Evolutionary conservation across 2,329 filamentous ascomycete species (phyloP), one percentile per base, ranked within the genome.

Genomic region (Xylariaceae sp.): DNA sequence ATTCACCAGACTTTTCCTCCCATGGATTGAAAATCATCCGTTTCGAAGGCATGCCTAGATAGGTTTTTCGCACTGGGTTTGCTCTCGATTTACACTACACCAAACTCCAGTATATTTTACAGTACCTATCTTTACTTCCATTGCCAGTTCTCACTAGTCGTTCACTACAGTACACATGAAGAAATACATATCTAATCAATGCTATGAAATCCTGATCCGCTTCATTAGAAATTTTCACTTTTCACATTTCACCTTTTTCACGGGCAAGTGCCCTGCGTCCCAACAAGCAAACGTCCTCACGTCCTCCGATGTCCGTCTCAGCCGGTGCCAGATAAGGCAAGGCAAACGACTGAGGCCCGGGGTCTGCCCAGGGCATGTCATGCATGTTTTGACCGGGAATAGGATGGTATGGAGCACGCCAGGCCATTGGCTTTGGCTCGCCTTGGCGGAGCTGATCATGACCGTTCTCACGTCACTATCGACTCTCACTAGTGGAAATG

Each of bases 301-400:
- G 39, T 41, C 41, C 46, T 41, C 40, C 28, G 37, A 19, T 44
- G 47, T 44, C 56, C 56, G 52, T 52, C n/a, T 52, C 52, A 48
- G 39, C 55, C 59, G 44, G 44, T 41, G 44, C 40, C 48, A 58
- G 55, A 56, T 52, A 47, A 50, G 56, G 56, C 54, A 58, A 52
- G 52, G 52, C 39, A 28, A 28, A 29, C 26, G 7, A 31, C n/a
- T 23, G 49, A 58, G 39, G 50, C 46, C 12, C 7, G 12, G 28
- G 28, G 28, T n/a, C n/a, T n/a, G n/a, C n/a, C n/a, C 47, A 55
- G 52, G 16, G 41, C 46, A 49, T 61, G 58, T 61, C 51, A 56
- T 59, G 59, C 44, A 46, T 46, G 44, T 31, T 19, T n/a, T 50
- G 36, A 16, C 44, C 28, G 44, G 48, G 57, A 49, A 51, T 26